Percentiles rank a stretch among this genome's conserved stretches.
phyloP scores from a whole-genome alignment of 1,284 basidiomycete genomes.

The Schizophyllum commune region DNA sequence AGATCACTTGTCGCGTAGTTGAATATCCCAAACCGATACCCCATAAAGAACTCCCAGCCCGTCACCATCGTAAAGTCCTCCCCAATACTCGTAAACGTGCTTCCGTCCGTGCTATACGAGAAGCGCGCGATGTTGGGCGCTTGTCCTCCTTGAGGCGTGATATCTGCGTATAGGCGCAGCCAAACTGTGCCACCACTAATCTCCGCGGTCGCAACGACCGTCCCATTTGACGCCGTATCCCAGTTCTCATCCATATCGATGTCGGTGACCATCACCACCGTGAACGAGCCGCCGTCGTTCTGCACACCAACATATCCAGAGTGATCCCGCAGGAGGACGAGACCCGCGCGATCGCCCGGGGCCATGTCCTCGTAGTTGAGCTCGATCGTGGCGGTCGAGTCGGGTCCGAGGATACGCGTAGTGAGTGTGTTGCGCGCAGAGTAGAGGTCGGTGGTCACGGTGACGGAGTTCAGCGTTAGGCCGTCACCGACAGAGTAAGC shows the following conservation, averaged over 20 bases:
- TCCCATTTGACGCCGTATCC: slow-evolving; percentile 16
- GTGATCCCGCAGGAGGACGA: slow-evolving; percentile 17
- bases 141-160: slow-evolving; percentile 7
- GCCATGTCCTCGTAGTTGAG: slow-evolving; percentile 15
- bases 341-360: slow-evolving; percentile 19
- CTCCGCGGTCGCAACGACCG: slow-evolving; percentile 11
- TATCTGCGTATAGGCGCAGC: slow-evolving; percentile 16
- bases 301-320: slow-evolving; percentile 19
- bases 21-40: slow-evolving; percentile 20
- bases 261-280: slow-evolving; percentile 13
- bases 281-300: slow-evolving; percentile 8
- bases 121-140: slow-evolving; percentile 12
- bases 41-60: slow-evolving; percentile 18
- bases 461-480: slow-evolving; percentile 17
- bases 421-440: slow-evolving; percentile 21
- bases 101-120: slow-evolving; percentile 14
- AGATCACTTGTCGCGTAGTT: slow-evolving; percentile 18
- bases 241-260: slow-evolving; percentile 17
- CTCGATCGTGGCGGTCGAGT: slow-evolving; percentile 18
- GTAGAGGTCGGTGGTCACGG: slow-evolving; percentile 17
- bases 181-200: slow-evolving; percentile 15
- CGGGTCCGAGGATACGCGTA: slow-evolving; percentile 18
- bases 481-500: slow-evolving; percentile 15
- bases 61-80: slow-evolving; percentile 14
- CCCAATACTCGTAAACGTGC: slow-evolving; percentile 11